These are phyloP conservation scores for Zopfia rhizophila DNA, from an alignment of 2,329 filamentous ascomycete genomes.

Conservation along the genomic window DNA sequence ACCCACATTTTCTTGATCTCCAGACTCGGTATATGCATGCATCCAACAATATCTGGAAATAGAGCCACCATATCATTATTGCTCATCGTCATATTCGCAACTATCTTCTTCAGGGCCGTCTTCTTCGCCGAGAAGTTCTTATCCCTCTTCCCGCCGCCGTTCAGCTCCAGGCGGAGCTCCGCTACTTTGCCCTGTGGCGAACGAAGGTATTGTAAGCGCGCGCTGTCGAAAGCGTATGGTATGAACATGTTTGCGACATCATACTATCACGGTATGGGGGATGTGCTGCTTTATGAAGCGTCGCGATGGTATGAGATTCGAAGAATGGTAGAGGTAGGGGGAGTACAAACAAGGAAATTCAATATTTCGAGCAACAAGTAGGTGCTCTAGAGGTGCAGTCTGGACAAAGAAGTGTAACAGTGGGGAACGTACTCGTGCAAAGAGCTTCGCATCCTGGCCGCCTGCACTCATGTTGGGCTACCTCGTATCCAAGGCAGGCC, in stretches of 20 bases:
- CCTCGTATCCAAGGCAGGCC: conserved; percentile 30
- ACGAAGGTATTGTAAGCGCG: conserved; percentile 62
- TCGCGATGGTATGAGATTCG: conserved; percentile 6
- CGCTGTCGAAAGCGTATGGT: conserved; percentile 46
- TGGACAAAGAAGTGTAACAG: conserved; percentile 13
- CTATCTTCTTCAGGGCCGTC: conserved; percentile 98
- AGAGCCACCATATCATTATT: conserved; percentile 99
- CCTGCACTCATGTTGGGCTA: conserved; percentile 67
- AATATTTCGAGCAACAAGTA: too few relatives aligned
- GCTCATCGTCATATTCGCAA: conserved; percentile 99
- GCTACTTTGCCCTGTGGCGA: conserved; percentile 93
- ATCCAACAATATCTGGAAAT: conserved; percentile 93
- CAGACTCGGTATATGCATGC: conserved; percentile 93
- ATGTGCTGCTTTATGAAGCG: not conserved
- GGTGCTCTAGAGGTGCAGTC: conserved; percentile 28
- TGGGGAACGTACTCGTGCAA: conserved; percentile 82
- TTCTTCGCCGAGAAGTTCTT: conserved; percentile 96
- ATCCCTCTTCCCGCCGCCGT: conserved; percentile 95
- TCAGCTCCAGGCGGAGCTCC: conserved; percentile 93
- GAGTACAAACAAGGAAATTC: too few relatives aligned
- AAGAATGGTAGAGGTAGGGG: conserved; percentile 13
- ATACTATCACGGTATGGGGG: conserved; percentile 14
- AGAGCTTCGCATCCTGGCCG: conserved; percentile 98
- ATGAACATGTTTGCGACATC: conserved; percentile 50
- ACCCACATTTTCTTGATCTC: conserved; percentile 99